Conservation (phyloP, 306 rosid species). For the Prunus campanulata region DNA sequence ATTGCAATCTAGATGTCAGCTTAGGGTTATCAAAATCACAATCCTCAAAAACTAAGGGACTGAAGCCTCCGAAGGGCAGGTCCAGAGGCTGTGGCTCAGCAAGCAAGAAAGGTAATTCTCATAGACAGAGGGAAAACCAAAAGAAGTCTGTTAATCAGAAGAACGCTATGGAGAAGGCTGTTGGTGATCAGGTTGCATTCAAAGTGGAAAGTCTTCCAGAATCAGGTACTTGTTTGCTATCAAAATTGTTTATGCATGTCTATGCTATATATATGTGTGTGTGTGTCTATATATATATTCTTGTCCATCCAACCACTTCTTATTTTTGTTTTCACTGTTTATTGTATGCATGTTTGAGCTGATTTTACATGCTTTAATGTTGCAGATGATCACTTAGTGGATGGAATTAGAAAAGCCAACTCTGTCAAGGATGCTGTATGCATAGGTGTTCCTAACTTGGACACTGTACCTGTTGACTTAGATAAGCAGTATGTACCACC, state of each 20-base stretch:
- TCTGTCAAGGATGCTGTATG: constrained; percentile 32
- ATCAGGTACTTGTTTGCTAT: constrained; percentile 47
- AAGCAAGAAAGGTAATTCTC: constrained; percentile 39
- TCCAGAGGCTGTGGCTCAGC: constrained; percentile 53
- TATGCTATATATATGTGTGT: background rate
- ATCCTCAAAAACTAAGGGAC: constrained; percentile 48
- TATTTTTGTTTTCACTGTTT: constrained; percentile 11
- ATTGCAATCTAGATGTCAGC: constrained; percentile 31
- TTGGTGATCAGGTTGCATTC: constrained; percentile 25
- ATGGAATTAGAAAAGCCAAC: constrained; percentile 34
- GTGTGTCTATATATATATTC: background rate
- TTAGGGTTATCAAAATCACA: constrained; percentile 37
- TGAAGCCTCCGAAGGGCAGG: constrained; percentile 54
- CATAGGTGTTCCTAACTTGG: constrained; percentile 32
- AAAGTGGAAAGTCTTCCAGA: constrained; percentile 45
- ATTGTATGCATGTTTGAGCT: constrained; percentile 22
- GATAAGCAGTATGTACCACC: constrained; percentile 55
- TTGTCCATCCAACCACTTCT: constrained; percentile 6
- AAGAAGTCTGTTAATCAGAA: constrained; percentile 45
- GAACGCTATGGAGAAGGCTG: constrained; percentile 43
- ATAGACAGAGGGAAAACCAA: constrained; percentile 47
- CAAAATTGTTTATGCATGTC: background rate
- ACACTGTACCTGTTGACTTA: constrained; percentile 35
- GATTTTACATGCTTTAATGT: constrained; percentile 25
- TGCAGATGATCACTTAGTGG: constrained; percentile 47